Evolutionary conservation across 2,329 filamentous ascomycete genomes (phyloP), one percentile per base, ranked within the genome.

Genomic region (Penicillium sp.): DNA sequence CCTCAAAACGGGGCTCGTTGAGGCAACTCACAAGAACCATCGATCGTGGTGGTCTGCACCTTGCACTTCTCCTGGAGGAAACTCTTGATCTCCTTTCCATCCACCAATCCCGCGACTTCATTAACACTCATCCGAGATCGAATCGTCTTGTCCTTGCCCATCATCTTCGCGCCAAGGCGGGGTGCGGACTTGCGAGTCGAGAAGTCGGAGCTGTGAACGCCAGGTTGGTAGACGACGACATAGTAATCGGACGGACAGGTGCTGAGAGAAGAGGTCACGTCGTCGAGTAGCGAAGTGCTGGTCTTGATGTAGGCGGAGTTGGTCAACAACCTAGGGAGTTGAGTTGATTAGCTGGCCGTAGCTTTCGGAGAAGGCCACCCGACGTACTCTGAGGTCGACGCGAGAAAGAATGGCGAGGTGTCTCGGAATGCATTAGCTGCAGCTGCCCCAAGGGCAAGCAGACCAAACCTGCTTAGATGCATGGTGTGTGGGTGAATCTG

Each of bases 341-440:
- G 24, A 5, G 24, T 10, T 5, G 55, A 56, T 71, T 71, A 69
- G 65, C 63, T 67, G 52, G 53, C 39, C 18, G 48, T 43, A 57
- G 52, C 48, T 58, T 28, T 49, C 21, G 39, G 47, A 14, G 18
- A 37, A 48, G 36, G 13, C 36, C 40, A 47, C 36, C 44, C 21
- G 31, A 60, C 87, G 67, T 87, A 96, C 92, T 87, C 80, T 59
- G 88, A 83, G 42, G 88, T 93, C 28, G 93, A 97, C 73, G 95
- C 88, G 62, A 97, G 78, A 71, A 96, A 83, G 75, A 96, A 94
- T 16, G 94, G 93, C 51, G 91, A 92, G 2, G 92, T 91, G 75
- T 96, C 88, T 59, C 85, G 86, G 73, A 96, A 94, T 23, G 91
- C 92, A 58, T 85, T 78, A 40, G 82, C 86, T 21, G 81, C 80